A percentile compares a stretch with the other conserved stretches of the same genome.
These are phyloP conservation scores for Gardenia jasminoides DNA, from an alignment of 257 asterid species.

Conservation along the genomic window DNA sequence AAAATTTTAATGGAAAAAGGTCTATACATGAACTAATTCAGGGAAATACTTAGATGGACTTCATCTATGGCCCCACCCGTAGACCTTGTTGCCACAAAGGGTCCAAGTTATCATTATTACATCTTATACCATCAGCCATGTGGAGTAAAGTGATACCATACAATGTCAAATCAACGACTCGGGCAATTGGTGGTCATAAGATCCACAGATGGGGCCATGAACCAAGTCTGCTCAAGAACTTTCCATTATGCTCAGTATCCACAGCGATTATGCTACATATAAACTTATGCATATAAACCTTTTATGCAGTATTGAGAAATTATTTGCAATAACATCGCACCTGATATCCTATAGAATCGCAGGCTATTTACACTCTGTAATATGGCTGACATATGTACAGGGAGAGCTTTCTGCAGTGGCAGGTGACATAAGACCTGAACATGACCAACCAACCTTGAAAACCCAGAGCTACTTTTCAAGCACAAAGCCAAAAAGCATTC, in stretches of 20 bases:
- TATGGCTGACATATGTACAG: constrained; percentile 91
- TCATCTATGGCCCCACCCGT: no score
- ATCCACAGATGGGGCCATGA: no score
- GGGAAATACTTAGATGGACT: no score
- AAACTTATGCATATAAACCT: not conserved
- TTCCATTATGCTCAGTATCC: not conserved
- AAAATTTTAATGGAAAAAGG: not conserved
- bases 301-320: constrained; percentile 7
- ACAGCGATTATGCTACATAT: not conserved
- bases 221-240: no score
- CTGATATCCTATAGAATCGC: constrained; percentile 85
- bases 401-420: constrained; percentile 82
- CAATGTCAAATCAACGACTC: no score
- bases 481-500: not conserved
- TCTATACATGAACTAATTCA: not conserved
- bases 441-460: constrained; percentile 24
- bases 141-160: no score
- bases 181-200: no score
- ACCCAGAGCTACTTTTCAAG: constrained; percentile 4
- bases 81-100: no score
- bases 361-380: constrained; percentile 86
- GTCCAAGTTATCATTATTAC: no score
- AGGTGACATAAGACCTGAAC: constrained; percentile 79
- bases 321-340: constrained; percentile 53
- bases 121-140: no score